Conservation (phyloP, 305 asterid species). For the Stenogyne calaminthoides region DNA sequence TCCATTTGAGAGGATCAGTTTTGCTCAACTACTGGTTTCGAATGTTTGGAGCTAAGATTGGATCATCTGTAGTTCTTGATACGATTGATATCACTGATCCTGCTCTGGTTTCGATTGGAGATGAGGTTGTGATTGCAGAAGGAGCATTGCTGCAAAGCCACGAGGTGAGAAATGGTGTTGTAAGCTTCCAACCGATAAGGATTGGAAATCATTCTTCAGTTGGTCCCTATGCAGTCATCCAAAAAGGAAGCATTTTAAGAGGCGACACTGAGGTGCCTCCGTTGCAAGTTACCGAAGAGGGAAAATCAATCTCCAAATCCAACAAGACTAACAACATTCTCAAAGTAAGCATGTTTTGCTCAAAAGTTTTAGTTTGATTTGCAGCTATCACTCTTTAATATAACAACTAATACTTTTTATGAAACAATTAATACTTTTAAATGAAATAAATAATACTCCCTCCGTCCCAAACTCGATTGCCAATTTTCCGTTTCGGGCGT, state of each 20-base stretch:
- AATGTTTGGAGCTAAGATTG: slow-evolving; percentile 72
- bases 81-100: slow-evolving; percentile 78
- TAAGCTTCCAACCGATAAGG: slow-evolving; percentile 60
- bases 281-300: slow-evolving; percentile 52
- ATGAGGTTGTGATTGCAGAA: slow-evolving; percentile 62
- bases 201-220: slow-evolving; percentile 56
- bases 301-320: slow-evolving; percentile 38
- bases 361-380: too few species aligned
- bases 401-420: not conserved
- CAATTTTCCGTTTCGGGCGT: too few species aligned
- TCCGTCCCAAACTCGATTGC: too few species aligned
- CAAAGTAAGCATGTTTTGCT: slow-evolving; percentile 31
- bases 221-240: slow-evolving; percentile 68
- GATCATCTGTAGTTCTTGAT: slow-evolving; percentile 65
- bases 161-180: slow-evolving; percentile 58
- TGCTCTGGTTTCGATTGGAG: slow-evolving; percentile 69
- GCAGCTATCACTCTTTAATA: not conserved
- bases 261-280: slow-evolving; percentile 56
- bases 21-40: slow-evolving; percentile 76
- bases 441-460: too few species aligned
- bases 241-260: slow-evolving; percentile 54
- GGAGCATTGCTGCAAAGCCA: slow-evolving; percentile 72
- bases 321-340: slow-evolving; percentile 36
- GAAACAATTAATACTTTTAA: too few species aligned
- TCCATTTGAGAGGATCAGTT: slow-evolving; percentile 78